Conservation (phyloP, 352 stramenopile species). For the Pythium monospermum region DNA sequence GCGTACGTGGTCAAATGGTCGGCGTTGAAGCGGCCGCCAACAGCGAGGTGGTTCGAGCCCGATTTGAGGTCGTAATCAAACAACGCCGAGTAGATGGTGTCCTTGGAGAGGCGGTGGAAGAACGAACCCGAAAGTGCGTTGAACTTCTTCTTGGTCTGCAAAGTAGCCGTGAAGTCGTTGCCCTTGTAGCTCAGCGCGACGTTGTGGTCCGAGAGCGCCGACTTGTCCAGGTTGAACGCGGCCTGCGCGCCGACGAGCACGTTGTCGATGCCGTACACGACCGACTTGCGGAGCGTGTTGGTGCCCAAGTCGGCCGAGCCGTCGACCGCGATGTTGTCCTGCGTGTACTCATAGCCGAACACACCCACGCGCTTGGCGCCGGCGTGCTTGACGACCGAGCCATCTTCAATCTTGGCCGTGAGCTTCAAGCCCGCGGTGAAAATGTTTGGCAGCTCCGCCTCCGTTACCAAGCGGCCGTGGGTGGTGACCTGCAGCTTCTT, state of each 20-base stretch:
- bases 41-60: conserved; percentile 70
- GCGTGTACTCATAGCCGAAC: conserved; percentile 73
- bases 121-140: conserved; percentile 77
- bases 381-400: conserved; percentile 74
- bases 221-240: conserved; percentile 81
- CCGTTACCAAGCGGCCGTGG: conserved; percentile 64
- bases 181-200: conserved; percentile 73
- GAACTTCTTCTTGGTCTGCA: conserved; percentile 88
- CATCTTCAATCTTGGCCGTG: conserved; percentile 80
- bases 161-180: conserved; percentile 65
- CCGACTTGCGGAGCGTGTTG: conserved; percentile 55
- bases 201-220: conserved; percentile 78
- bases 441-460: conserved; percentile 77
- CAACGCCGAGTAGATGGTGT: conserved; percentile 84
- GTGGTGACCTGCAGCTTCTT: conserved; percentile 88
- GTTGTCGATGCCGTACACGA: conserved; percentile 77
- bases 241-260: conserved; percentile 66
- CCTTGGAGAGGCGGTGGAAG: conserved; percentile 74
- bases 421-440: conserved; percentile 80
- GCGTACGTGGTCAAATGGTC: conserved; percentile 80
- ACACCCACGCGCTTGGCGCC: conserved; percentile 68
- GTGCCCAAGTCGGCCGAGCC: conserved; percentile 47
- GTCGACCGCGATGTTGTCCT: conserved; percentile 58
- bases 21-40: conserved; percentile 78
- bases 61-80: conserved; percentile 89